Conservation (phyloP, 768 basidiomycete species). For the Ramaria sp. region DNA sequence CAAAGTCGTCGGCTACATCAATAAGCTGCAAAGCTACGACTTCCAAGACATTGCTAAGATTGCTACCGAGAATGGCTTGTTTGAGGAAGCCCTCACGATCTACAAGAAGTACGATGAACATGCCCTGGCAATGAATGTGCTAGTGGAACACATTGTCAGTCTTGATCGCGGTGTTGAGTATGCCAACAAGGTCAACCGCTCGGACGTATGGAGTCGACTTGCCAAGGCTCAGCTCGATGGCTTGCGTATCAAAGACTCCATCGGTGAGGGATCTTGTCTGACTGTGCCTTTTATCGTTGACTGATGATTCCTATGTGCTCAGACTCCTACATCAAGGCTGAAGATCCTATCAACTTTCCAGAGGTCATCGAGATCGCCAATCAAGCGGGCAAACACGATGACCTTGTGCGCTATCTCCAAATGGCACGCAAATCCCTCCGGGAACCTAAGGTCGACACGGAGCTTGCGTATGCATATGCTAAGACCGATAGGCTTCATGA, state of each 20-base stretch:
- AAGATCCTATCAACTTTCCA: constrained; percentile 85
- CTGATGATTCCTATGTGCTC: constrained; percentile 1
- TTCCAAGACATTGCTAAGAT: constrained; percentile 91
- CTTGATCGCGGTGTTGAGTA: constrained; percentile 95
- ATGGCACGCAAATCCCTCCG: constrained; percentile 97
- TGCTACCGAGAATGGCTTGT: constrained; percentile 89
- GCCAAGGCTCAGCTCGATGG: constrained; percentile 99
- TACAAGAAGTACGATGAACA: constrained; percentile 97
- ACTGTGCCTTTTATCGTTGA: constrained; percentile 2
- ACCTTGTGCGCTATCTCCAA: constrained; percentile 93
- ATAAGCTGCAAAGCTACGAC: constrained; percentile 94
- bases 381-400: constrained; percentile 86
- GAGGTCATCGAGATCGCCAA: constrained; percentile 96
- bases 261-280: constrained; percentile 45
- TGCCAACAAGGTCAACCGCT: constrained; percentile 91
- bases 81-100: constrained; percentile 93
- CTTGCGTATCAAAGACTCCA: constrained; percentile 94
- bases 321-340: constrained; percentile 98
- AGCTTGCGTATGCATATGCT: constrained; percentile 95
- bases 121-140: constrained; percentile 90
- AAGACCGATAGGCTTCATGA: constrained; percentile 85
- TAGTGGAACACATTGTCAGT: constrained; percentile 97
- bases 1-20: constrained; percentile 96
- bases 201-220: constrained; percentile 93
- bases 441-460: constrained; percentile 97